Evolutionary conservation across 1,284 basidiomycete genomes (phyloP), one percentile per base, ranked within the genome.

Genomic region (Puccinia horiana): DNA sequence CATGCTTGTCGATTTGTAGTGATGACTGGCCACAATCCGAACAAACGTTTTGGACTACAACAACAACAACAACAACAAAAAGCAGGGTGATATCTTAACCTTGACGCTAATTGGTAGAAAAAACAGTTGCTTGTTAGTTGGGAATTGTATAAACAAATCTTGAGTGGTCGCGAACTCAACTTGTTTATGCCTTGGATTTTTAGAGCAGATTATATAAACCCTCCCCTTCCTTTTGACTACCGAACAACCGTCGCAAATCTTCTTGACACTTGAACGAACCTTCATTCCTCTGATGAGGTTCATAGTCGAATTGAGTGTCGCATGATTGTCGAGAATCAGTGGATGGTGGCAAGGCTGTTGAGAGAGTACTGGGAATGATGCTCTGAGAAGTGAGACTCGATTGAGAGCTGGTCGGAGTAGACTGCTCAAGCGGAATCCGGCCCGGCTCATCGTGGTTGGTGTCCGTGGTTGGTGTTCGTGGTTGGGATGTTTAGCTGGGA

Each of bases 111-210:
- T n/a, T n/a, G n/a, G n/a, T n/a, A n/a, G n/a, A n/a, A n/a, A n/a
- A n/a, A n/a, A n/a, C n/a, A n/a, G n/a, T n/a, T n/a, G n/a, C n/a
- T n/a, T n/a, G n/a, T n/a, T n/a, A 52, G 49, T 12, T 12, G 49
- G 49, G 49, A 23, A 23, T 12, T 52, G 49, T 52, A 12, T 12
- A 12, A 52, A 52, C 49, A 12, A 12, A 52, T 52, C 12, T 12
- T 23, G 12, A 23, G 49, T 12, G 12, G 12, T 12, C 49, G 23
- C 49, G 12, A 23, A 12, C 49, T 52, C 23, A 23, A 96, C 96
- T 92, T 98, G 96, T 88, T 98, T 98, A 88, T 98, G 96, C 88
- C 97, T 98, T 5, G 96, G 93, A 86, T 98, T 94, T 87, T 94
- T 94, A 29, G 92, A 92, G 88, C 96, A 99, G 65, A 98, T 91